These are phyloP conservation scores for Rhizoctonia solani DNA, from an alignment of 1,284 basidiomycete genomes.

Conservation along the genomic window DNA sequence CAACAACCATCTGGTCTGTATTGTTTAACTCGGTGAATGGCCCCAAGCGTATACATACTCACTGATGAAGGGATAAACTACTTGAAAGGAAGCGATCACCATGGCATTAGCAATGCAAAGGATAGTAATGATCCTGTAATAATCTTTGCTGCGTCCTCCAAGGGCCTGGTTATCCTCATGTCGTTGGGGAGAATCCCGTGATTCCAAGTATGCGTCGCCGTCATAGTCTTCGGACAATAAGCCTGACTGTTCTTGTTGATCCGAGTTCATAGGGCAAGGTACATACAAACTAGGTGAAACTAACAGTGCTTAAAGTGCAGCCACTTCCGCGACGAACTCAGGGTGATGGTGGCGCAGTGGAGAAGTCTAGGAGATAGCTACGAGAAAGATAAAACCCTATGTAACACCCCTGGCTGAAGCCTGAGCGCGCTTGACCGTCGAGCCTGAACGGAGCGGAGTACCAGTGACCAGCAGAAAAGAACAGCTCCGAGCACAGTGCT, in stretches of 20 bases:
- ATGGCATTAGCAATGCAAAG: conserved; percentile 18
- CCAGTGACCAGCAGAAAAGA: no score
- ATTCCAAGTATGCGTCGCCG: neutral
- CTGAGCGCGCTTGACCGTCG: no score
- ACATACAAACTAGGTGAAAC: neutral
- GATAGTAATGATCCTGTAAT: conserved; percentile 1
- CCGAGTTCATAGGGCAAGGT: neutral
- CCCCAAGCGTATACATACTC: conserved; percentile 7
- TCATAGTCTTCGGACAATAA: conserved; percentile 8
- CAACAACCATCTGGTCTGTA: conserved; percentile 30
- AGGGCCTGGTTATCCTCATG: neutral
- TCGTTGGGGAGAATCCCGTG: neutral
- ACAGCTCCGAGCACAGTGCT: no score
- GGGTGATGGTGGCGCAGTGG: neutral
- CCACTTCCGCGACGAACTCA: neutral
- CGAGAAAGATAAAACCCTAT: no score
- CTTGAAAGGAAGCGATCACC: conserved; percentile 13
- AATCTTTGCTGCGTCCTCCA: neutral
- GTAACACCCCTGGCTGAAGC: neutral
- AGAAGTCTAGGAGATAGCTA: neutral
- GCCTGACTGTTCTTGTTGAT: conserved; percentile 11
- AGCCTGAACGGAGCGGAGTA: no score
- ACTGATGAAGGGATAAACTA: conserved; percentile 31
- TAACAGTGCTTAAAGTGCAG: neutral
- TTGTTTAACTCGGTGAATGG: neutral